Base-by-base conservation (phyloP, 2,329 filamentous ascomycete species). In the Monosporascus sp. region DNA sequence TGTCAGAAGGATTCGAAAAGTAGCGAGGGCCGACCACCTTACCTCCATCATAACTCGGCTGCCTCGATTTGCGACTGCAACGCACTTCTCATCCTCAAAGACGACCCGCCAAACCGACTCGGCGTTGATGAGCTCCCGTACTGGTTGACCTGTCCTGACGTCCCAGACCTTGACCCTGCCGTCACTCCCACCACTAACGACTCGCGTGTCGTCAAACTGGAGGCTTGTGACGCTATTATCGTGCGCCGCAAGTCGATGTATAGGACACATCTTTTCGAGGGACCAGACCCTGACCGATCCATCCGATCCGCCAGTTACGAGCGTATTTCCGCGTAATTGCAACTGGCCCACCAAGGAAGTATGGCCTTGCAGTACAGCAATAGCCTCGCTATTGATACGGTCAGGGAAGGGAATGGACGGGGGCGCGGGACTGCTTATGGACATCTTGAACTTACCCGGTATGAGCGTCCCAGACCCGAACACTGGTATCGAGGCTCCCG, bases 131-230 rank as follows among this genome's bases (percentile, higher is more conserved):
- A 99, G 81, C 71, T 99, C 94, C 55, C 94, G 85, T 22, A 99
- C 90, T 27, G 96, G 79, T 53, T 89, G 87, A 3, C 94, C 94
- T 2, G 90, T 94, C 71, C 94, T 91, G 54, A 97, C 77, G 72
- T 96, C 93, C 94, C 94, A 99, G 51, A 99, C 92, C 72, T 97
- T 99, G 59, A 99, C 94, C 50, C 94, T 82, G n/a, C 94, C 94
- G 71, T 99, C 94, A 63, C 90, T 96, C 48, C 94, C 95, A 62
- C 94, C 94, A 67, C 90, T 96, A 52, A 99, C 92, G 55, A 99
- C 94, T 51, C 94, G 83, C 24, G 88, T 92, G 66, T 97, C 92
- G 65, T 99, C 94, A 68, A 99, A 99, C 67, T 99, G 94, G 60
- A 99, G 76, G 70, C 91, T 97, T 1, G 94, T 99, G 50, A 99